Percentiles rank a stretch among this genome's conserved stretches.
These are phyloP conservation scores for Cyclotella sp. DNA, from an alignment of 108 stramenopile species.

Conservation along the genomic window DNA sequence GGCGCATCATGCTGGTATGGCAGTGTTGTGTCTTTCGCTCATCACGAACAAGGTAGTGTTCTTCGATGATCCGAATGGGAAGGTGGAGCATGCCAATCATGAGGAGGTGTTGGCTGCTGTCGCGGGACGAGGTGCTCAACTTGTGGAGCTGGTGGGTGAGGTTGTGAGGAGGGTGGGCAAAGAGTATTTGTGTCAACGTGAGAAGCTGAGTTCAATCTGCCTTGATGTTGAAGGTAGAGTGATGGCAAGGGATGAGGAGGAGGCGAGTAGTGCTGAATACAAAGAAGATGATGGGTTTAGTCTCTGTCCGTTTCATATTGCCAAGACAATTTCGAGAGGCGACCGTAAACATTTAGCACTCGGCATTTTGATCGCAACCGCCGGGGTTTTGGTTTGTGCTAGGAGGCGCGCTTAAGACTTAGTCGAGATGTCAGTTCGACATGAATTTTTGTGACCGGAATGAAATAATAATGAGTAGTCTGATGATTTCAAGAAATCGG, in stretches of 20 bases:
- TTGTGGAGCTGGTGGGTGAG: constrained; percentile 75
- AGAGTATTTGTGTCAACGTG: constrained; percentile 16
- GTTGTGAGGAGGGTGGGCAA: constrained; percentile 54
- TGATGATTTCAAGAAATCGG: neutral
- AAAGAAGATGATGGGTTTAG: constrained; percentile 9
- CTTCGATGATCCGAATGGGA: constrained; percentile 30
- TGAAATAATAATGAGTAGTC: no score
- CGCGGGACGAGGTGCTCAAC: constrained; percentile 63
- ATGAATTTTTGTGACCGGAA: no score
- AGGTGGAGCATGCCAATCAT: constrained; percentile 69
- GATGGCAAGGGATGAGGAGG: neutral
- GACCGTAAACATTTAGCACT: constrained; percentile 40
- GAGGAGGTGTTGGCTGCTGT: constrained; percentile 92
- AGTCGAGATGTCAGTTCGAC: neutral
- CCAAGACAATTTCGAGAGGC: constrained; percentile 20
- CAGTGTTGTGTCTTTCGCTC: constrained; percentile 83
- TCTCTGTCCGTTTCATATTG: constrained; percentile 40
- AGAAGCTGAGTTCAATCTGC: constrained; percentile 31
- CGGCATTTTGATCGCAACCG: constrained; percentile 28
- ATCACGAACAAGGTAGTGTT: constrained; percentile 90
- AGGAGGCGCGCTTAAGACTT: neutral
- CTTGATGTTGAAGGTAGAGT: constrained; percentile 42
- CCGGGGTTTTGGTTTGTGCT: constrained; percentile 29
- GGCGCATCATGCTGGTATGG: constrained; percentile 89
- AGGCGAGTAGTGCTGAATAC: neutral